Evolutionary conservation across 257 asterid species (phyloP), one percentile per base, ranked within the genome.

Genomic region (Nicotiana undulata): DNA sequence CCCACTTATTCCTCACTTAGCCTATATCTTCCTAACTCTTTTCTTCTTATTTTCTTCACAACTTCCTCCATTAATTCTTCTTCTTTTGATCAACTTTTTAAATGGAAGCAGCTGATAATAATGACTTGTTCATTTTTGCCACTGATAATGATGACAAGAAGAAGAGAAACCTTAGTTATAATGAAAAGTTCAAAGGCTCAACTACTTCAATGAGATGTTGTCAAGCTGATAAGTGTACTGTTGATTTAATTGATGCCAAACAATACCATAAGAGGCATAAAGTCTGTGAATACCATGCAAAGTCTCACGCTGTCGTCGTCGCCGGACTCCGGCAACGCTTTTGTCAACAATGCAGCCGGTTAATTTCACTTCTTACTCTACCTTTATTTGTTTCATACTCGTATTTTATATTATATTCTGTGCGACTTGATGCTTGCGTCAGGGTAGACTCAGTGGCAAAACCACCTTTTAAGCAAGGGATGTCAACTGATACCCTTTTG

Each of bases 271-370:
- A 88, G 83, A 85, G 94, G 87, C 97, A 92, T 59, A 92, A 86
- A 85, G 94, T 92, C 77, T 92, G 93, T 75, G 94, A 89, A 86
- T 84, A 55, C 80, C 94, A 90, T 52, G 89, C 93, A 56, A 92
- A 91, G 89, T 85, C 95, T 63, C 90, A 87, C 79, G 85, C 75
- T 31, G 97, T 85, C 51, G 17, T 87, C 28, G 90, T 93, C 22
- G 95, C 87, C 82, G 97, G 97, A 85, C 82, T 85, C 86, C 90
- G 89, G 37, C 97, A 93, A 86, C 86, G 96, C 63, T 93, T 93
- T 66, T 93, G 96, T 85, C 97, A 93, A 86, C 97, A 91, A 89
- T 93, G 97, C 86, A 93, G 97, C 95, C 90, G 97, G 97, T 90
- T 26, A 26, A 26, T 26, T 59, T 60, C 70, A 15, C 49, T 7